Evolutionary conservation across 2,329 filamentous ascomycete species (phyloP).

Genomic region (Colletotrichum sp.): DNA sequence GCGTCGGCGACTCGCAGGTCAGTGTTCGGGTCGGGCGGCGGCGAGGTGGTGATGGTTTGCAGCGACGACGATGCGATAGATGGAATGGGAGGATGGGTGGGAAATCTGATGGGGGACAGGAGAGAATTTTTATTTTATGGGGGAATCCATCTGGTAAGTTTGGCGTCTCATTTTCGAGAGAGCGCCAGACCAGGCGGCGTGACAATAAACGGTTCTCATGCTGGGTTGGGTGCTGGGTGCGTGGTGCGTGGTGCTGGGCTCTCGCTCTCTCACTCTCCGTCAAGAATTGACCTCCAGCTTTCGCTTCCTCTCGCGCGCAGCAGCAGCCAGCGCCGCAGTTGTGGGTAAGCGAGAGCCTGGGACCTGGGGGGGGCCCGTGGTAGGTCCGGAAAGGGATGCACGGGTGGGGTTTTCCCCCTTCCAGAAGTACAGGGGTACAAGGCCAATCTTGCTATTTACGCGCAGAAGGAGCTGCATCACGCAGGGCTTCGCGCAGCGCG

Average conservation of each 20-base stretch:
- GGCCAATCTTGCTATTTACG: not conserved
- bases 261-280: constrained; percentile 3
- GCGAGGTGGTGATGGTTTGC: constrained; percentile 21
- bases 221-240: constrained; percentile 23
- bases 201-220: constrained; percentile 27
- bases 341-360: constrained; percentile 22
- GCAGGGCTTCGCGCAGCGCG: not conserved
- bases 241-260: constrained; percentile 16
- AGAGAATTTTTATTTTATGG: constrained; percentile 33
- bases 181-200: constrained; percentile 25
- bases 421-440: constrained; percentile 14
- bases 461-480: not conserved
- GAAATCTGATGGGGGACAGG: constrained; percentile 22
- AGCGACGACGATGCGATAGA: constrained; percentile 4
- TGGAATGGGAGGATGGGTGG: constrained; percentile 22
- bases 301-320: constrained; percentile 24
- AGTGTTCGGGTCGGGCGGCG: not conserved
- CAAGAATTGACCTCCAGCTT: constrained; percentile 24
- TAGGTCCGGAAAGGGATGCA: constrained; percentile 11
- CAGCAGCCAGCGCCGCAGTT: constrained; percentile 15
- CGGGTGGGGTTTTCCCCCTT: constrained; percentile 14
- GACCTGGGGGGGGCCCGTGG: constrained; percentile 1
- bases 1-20: constrained; percentile 14
- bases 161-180: constrained; percentile 39
- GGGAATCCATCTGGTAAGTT: constrained; percentile 39